These are phyloP conservation scores for Cordyceps javanica DNA, from an alignment of 2,329 filamentous ascomycete genomes.

Conservation along the genomic window DNA sequence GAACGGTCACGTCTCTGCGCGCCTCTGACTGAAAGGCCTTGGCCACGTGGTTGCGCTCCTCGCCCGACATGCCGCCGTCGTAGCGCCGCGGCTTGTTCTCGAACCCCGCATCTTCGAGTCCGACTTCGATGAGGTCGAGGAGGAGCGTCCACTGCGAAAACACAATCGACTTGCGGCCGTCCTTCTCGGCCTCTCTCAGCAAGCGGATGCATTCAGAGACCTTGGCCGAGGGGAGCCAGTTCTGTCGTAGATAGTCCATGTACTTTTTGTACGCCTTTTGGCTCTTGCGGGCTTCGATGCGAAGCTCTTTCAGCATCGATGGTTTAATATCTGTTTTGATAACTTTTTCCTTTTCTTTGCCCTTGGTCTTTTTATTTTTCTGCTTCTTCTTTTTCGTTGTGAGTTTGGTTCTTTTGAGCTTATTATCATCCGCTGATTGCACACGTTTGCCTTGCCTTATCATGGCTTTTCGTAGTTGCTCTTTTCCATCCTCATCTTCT, in stretches of 20 bases:
- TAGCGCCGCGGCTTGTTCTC: conserved; percentile 62
- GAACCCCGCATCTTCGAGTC: conserved; percentile 56
- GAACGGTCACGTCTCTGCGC: conserved; percentile 55
- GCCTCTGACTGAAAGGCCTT: conserved; percentile 59
- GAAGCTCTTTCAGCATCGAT: conserved; percentile 57
- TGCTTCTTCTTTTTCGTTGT: conserved; percentile 15
- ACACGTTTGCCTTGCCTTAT: conserved; percentile 7
- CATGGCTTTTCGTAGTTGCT: conserved; percentile 17
- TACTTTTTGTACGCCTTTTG: conserved; percentile 62
- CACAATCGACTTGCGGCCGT: conserved; percentile 63
- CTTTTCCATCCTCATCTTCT: conserved; percentile 23
- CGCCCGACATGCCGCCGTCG: conserved; percentile 71
- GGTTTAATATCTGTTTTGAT: conserved; percentile 42
- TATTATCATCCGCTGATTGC: conserved; percentile 12
- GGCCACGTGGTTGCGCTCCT: conserved; percentile 63
- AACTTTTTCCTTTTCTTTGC: conserved; percentile 27
- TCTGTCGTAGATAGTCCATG: conserved; percentile 58
- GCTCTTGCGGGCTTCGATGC: conserved; percentile 60
- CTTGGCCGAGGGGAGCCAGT: conserved; percentile 74
- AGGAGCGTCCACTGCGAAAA: conserved; percentile 77
- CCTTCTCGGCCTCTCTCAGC: conserved; percentile 57
- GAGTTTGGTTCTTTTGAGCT: conserved; percentile 15
- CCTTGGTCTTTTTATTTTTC: conserved; percentile 26
- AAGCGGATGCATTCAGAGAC: conserved; percentile 73
- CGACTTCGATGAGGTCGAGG: conserved; percentile 67